A percentile compares a stretch with the other conserved stretches of the same genome.
These are phyloP conservation scores for Lachnellula hyalina DNA, from an alignment of 2,329 filamentous ascomycete species.

Conservation along the genomic window DNA sequence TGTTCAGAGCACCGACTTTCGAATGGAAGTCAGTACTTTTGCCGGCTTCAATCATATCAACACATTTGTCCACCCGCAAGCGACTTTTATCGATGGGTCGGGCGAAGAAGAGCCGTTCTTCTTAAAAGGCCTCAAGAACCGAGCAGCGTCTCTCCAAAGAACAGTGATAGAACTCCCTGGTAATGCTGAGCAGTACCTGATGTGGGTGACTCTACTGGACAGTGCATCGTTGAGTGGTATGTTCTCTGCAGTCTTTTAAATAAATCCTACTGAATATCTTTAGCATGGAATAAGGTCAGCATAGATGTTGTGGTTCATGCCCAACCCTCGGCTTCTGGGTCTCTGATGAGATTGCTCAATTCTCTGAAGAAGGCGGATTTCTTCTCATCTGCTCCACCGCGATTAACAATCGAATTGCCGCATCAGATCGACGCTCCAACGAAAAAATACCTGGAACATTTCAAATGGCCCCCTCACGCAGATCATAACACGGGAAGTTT, in stretches of 20 bases:
- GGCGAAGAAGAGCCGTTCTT: conserved; percentile 65
- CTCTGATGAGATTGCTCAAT: conserved; percentile 67
- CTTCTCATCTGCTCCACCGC: conserved; percentile 60
- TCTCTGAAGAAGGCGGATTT: conserved; percentile 76
- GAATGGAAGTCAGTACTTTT: conserved; percentile 60
- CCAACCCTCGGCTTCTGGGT: conserved; percentile 63
- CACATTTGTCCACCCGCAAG: conserved; percentile 71
- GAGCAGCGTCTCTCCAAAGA: conserved; percentile 46
- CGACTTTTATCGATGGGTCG: conserved; percentile 58
- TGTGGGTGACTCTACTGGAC: conserved; percentile 77
- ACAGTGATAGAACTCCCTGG: conserved; percentile 71
- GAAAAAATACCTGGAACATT: conserved; percentile 54
- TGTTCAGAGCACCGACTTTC: conserved; percentile 61
- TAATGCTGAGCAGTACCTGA: conserved; percentile 54
- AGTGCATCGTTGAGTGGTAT: conserved; percentile 62
- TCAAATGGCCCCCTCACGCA: conserved; percentile 59
- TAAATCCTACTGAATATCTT: conserved; percentile 20
- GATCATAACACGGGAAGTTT: conserved; percentile 40
- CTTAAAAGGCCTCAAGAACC: conserved; percentile 50
- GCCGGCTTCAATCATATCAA: conserved; percentile 70
- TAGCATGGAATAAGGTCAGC: conserved; percentile 71
- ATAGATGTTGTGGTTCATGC: conserved; percentile 85
- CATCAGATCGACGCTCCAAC: conserved; percentile 61
- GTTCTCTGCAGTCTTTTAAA: conserved; percentile 11
- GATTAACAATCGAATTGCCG: conserved; percentile 81